Base-by-base conservation (phyloP, 805 yeast species). In the Myxozyma geophila region DNA sequence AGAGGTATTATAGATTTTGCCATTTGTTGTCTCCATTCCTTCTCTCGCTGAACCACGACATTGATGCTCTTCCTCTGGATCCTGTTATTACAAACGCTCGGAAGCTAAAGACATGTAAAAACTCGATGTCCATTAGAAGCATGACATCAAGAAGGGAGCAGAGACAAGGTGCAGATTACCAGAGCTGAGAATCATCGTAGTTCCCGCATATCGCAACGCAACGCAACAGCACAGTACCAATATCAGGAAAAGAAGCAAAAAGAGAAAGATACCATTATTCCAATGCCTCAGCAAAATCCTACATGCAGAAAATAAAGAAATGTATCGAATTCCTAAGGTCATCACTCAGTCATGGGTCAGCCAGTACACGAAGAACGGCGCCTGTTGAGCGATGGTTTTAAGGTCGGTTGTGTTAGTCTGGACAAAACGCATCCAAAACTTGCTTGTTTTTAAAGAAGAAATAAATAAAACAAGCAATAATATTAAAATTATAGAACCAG, bases 301-400 rank as follows among this genome's bases (percentile, higher is more conserved):
- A 39, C 49, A 43, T 10, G 50, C 5, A n/a, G 28, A 62, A 15
- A n/a, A 13, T 23, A 47, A 52, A 40, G 17, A 17, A 51, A 66
- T 66, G 69, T 66, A 60, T 59, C 69, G 67, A 54, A 44, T 51
- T 28, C 66, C 69, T 58, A 52, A 66, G 69, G 69, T 66, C 69
- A 66, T 66, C 69, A 63, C 69, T 54, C 64, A 48, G 63, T 66
- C 64, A 66, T 66, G 69, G 69, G 69, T 66, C 69, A 66, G 69
- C 69, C 68, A 54, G 63, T 28, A 2, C 56, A 8, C 47, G 12
- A 52, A 48, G 61, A 46, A 43, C 64, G 67, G 68, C 68, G 68
- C 69, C 69, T 66, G 60, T 41, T 54, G 52, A 52, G 69, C 69
- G 67, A 66, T 66, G 69, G 69, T 66, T 66, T 66, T 66, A 66